Base-by-base conservation (phyloP, 352 stramenopile genomes). In the Pythium pectinolyticum region DNA sequence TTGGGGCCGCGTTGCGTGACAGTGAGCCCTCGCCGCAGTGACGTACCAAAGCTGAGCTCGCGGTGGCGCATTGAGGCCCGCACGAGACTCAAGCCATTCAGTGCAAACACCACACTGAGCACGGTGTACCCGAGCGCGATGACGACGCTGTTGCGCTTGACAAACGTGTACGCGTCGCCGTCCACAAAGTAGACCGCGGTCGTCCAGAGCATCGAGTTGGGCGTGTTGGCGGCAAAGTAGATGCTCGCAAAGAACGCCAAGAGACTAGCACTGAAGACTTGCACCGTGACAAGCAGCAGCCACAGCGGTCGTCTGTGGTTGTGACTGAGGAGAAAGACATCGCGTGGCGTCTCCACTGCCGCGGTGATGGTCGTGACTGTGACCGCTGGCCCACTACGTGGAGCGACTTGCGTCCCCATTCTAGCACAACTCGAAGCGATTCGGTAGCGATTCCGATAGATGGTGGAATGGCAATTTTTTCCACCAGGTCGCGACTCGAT, bases 201-300 rank as follows among this genome's bases (percentile, higher is more conserved):
- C 17, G 53, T 6, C 57, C 47, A 65, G 2, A 65, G 35, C 27
- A 65, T 15, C 47, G 57, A 65, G 37, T 65, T 30, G 17, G 7
- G 11, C 3, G 6, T 20, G 17, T 32, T 40, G 52, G 34, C 30
- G 1, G 12, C 12, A 7, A 35, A 48, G 25, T 59, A 59, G 35
- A 49, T 2, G 1, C 8, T 3, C 27, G 34, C 37, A 4, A 59
- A 32, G 35, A 47, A 22, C 12, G 15, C 32, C 14, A 57, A 34
- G 20, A 57, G 32, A 12, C 24, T 17, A 24, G 35, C 51, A 22
- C 48, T 48, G 35, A 37, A 11, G 51, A 57, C 20, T 35, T 57
- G 51, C 11, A 57, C 5, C 6, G 24, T 24, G 2, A 57, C 51
- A 15, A 57, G 51, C 51, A 57, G 51, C 22, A 25, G 2, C 35